phyloP scores from a whole-genome alignment of 495 filamentous ascomycete genomes.

The Hyaloscypha bicolor region DNA sequence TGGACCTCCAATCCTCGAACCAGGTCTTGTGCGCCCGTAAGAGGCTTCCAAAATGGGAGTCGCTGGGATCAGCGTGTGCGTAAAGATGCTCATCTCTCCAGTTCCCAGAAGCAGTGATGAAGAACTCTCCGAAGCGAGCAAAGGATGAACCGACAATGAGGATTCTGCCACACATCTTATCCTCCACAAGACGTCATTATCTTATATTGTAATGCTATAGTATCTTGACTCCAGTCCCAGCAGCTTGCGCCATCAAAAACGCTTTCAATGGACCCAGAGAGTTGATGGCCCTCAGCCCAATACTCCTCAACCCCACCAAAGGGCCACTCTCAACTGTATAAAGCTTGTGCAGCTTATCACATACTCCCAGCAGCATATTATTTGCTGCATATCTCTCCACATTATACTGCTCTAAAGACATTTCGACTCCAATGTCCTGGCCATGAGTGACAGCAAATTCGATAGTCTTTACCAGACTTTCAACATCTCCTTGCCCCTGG shows the following conservation, averaged over 20 bases:
- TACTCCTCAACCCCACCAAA: constrained; percentile 72
- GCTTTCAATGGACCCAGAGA: constrained; percentile 76
- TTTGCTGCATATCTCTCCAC: constrained; percentile 79
- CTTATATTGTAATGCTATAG: constrained; percentile 23
- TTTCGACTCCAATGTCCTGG: constrained; percentile 74
- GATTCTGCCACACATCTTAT: background rate
- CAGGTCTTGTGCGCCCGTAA: too few species aligned
- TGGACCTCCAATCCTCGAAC: too few species aligned
- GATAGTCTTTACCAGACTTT: constrained; percentile 71
- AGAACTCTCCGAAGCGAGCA: too few species aligned
- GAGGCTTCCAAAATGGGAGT: too few species aligned
- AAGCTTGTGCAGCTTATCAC: constrained; percentile 92
- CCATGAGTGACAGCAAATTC: constrained; percentile 78
- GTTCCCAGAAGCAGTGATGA: background rate
- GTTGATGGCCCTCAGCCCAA: constrained; percentile 79
- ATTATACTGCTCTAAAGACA: constrained; percentile 79
- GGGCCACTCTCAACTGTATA: constrained; percentile 78
- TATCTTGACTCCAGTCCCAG: constrained; percentile 57
- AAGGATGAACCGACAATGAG: background rate
- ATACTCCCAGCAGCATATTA: constrained; percentile 82
- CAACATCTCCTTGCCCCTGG: constrained; percentile 85
- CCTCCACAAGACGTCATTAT: background rate
- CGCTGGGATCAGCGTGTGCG: background rate
- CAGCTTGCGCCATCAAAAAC: constrained; percentile 88
- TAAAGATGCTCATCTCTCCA: background rate